Evolutionary conservation across 805 yeast species (phyloP), one percentile per base, ranked within the genome.

Genomic region (Suhomyces kilbournensis): DNA sequence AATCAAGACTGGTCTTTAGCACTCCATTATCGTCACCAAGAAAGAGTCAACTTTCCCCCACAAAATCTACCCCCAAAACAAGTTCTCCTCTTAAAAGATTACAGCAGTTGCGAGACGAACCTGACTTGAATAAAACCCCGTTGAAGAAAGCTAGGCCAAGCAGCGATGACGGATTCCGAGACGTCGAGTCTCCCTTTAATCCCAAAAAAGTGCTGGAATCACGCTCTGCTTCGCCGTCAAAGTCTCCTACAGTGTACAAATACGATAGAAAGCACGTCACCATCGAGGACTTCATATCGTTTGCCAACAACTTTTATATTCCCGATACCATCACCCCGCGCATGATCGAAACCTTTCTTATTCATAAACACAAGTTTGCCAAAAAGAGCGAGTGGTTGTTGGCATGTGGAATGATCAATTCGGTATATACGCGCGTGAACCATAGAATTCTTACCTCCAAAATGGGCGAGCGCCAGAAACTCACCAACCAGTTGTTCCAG

Each of bases 311-410:
- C 56, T 86, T 86, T 61, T 82, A 83, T 62, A 70, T 87, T 22
- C 88, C 89, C 0, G 69, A 75, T 19, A 74, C 76, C 0, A 69
- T 79, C 2, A 81, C 89, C 0, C 70, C 73, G 23, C 67, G 71
- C 34, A 72, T 87, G 45, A 53, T 85, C 8, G 77, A 75, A 40
- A 77, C 83, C 1, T 86, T 78, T 57, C 67, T 75, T 39, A 65
- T 72, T 3, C 81, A 82, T 60, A 74, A 77, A 46, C 75, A 77
- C 20, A 81, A 82, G 56, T 77, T 85, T 39, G 55, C 59, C n/a
- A 74, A 71, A 54, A 78, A 78, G 34, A 82, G 80, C 53, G 85
- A 84, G 39, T 86, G 91, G 90, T 82, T 83, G 7, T 64, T 87
- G 20, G 80, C 86, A 2, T 84, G 88, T 63, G 92, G 92, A 0